Evolutionary conservation across 176 grass and related monocot species (phyloP).

Genomic region (Pontederia crassipes): DNA sequence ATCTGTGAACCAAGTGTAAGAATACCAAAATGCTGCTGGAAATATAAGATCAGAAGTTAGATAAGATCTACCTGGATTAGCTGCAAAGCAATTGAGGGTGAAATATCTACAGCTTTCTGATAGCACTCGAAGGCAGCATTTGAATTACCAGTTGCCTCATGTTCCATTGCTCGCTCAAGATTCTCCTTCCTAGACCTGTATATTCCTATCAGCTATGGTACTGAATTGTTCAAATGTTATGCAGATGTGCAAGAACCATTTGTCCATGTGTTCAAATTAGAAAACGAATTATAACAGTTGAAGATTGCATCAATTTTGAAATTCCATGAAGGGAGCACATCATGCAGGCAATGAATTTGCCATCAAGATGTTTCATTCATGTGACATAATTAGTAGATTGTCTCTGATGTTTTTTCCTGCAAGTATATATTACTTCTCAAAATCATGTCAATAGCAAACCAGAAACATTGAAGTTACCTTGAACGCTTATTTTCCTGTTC

Average conservation of each 20-base stretch:
- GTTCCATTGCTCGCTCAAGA: slow-evolving; percentile 74
- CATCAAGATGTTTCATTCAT: too few species aligned
- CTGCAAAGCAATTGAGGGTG: slow-evolving; percentile 73
- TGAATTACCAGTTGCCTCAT: slow-evolving; percentile 83
- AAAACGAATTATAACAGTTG: too few species aligned
- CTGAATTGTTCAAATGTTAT: too few species aligned
- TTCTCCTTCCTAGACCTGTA: slow-evolving; percentile 76
- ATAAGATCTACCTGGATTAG: slow-evolving; percentile 53
- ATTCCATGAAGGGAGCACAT: too few species aligned
- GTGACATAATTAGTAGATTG: too few species aligned
- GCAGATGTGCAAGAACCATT: too few species aligned
- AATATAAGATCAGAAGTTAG: neutral
- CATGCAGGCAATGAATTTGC: too few species aligned
- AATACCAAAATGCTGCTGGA: neutral
- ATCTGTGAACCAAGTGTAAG: neutral
- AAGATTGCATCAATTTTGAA: too few species aligned
- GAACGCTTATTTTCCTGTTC: slow-evolving; percentile 75
- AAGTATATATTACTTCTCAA: too few species aligned
- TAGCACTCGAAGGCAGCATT: slow-evolving; percentile 80
- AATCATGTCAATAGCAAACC: neutral
- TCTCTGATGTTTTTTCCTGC: too few species aligned
- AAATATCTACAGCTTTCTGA: slow-evolving; percentile 98
- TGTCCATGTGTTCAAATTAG: too few species aligned
- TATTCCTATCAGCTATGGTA: too few species aligned
- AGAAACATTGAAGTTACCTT: slow-evolving; percentile 32